Base-by-base conservation (phyloP, 2,329 filamentous ascomycete genomes). In the Hypoxylon sp. region DNA sequence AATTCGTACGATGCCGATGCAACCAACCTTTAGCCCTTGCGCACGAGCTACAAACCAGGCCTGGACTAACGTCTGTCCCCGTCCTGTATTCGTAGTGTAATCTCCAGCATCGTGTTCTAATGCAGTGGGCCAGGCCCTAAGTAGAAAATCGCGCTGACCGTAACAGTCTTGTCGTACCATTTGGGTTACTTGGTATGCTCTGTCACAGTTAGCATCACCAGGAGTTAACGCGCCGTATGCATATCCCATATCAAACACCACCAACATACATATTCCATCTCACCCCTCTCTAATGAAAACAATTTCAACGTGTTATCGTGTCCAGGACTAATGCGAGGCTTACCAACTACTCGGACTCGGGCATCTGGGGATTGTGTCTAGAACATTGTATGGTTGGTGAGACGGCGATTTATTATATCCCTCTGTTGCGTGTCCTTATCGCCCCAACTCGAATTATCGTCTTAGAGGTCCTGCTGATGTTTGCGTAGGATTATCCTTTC, bases 21-120 rank as follows among this genome's bases (percentile, higher is more conserved):
- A 43, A 44, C 50, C 51, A n/a, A n/a, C n/a, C n/a, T n/a, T 38
- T 25, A 40, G 30, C 48, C 54, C 49, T 50, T 53, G 53, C 53
- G 53, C 31, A 12, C 8, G 16, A 38, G 9, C 44, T 41, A 38
- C 12, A 19, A 12, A 13, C 44, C 34, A n/a, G 35, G 4, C 29
- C 27, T 25, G 21, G n/a, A n/a, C n/a, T n/a, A n/a, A n/a, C 23
- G 19, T 27, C 29, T 38, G 43, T 32, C 40, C 21, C 45, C 40
- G 31, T 54, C 38, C 44, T 30, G 32, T 27, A 31, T 32, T 41
- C 34, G 35, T 49, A 49, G 25, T 35, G 29, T 25, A 17, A 30
- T 34, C 32, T 21, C 38, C 34, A 40, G 38, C 19, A 44, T 43
- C 27, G 20, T 35, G 27, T 53, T 30, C 32, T 30, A 17, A 40